phyloP scores from a whole-genome alignment of 371 early-diverging fungal genomes.

The Coemansia sp. region DNA sequence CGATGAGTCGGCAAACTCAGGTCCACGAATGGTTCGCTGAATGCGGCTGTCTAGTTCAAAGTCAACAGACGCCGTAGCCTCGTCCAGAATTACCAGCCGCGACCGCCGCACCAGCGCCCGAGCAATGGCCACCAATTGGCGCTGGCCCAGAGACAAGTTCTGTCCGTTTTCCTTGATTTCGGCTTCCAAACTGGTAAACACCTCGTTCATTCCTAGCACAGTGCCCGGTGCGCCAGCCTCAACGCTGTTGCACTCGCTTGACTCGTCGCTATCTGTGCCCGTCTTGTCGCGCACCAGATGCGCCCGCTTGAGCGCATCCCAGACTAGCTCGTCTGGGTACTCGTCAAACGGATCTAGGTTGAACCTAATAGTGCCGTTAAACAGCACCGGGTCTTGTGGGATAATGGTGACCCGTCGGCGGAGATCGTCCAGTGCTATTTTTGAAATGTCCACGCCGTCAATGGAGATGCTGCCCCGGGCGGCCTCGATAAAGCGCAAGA shows the following conservation, averaged over 20 bases:
- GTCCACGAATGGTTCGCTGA: conserved; percentile 73
- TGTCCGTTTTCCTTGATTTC: conserved; percentile 73
- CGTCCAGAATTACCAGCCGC: conserved; percentile 81
- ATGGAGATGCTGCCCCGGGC: conserved; percentile 66
- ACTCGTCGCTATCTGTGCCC: not conserved
- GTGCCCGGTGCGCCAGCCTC: not conserved
- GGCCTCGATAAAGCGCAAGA: conserved; percentile 78
- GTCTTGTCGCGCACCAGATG: conserved; percentile 50
- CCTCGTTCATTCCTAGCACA: conserved; percentile 12
- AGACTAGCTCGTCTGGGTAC: conserved; percentile 61
- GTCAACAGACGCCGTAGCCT: conserved; percentile 88
- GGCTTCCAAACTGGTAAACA: conserved; percentile 54
- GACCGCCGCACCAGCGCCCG: conserved; percentile 79
- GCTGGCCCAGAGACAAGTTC: conserved; percentile 86
- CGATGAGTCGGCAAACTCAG: conserved; percentile 62
- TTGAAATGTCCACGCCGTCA: conserved; percentile 75
- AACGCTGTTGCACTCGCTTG: conserved; percentile 2
- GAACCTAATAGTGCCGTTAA: conserved; percentile 55
- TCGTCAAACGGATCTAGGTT: conserved; percentile 65
- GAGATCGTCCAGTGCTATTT: conserved; percentile 68
- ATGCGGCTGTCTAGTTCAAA: conserved; percentile 66
- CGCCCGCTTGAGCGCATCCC: conserved; percentile 61
- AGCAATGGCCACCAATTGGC: conserved; percentile 89
- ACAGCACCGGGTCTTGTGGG: conserved; percentile 61
- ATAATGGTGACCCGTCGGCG: conserved; percentile 66